A percentile compares a stretch with the other conserved stretches of the same genome.
phyloP scores from a whole-genome alignment of 1,284 basidiomycete species.

The Pulveroboletus ridleyi region DNA sequence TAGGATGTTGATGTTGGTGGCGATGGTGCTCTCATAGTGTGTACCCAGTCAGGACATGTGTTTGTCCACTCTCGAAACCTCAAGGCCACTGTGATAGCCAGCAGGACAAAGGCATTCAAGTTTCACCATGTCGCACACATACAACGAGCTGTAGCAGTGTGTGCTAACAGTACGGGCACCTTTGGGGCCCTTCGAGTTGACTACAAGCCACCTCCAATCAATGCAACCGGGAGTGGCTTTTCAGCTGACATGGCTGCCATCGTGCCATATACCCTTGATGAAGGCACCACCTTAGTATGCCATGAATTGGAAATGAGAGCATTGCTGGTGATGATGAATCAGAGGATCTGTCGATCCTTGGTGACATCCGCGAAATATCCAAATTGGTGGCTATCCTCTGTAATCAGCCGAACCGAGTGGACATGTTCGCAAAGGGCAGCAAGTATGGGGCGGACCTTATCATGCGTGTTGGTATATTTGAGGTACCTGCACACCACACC shows the following conservation, averaged over 20 bases:
- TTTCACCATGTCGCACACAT: constrained; percentile 86
- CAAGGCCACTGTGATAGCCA: constrained; percentile 43
- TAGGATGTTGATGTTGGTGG: constrained; percentile 90
- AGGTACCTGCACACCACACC: constrained; percentile 71
- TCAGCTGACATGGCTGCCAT: constrained; percentile 73
- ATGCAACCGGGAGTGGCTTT: constrained; percentile 64
- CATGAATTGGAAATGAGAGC: constrained; percentile 5
- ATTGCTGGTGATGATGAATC: no score
- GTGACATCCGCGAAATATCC: constrained; percentile 55
- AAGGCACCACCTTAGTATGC: not conserved
- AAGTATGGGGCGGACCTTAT: constrained; percentile 66
- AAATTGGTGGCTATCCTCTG: constrained; percentile 48
- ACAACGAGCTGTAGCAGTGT: constrained; percentile 87
- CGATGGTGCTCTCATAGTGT: constrained; percentile 91
- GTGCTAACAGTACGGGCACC: constrained; percentile 88
- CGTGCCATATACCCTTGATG: constrained; percentile 54
- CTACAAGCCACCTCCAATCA: constrained; percentile 65
- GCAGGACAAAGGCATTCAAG: constrained; percentile 70
- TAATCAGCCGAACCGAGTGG: constrained; percentile 26
- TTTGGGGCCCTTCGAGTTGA: constrained; percentile 89
- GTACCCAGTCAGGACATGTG: constrained; percentile 95
- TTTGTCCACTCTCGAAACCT: constrained; percentile 79
- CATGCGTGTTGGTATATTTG: constrained; percentile 47
- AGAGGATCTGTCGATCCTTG: constrained; percentile 51
- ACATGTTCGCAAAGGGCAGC: constrained; percentile 41